Conservation (phyloP, 176 grass and related monocot genomes). For the Carex myosuroides region DNA sequence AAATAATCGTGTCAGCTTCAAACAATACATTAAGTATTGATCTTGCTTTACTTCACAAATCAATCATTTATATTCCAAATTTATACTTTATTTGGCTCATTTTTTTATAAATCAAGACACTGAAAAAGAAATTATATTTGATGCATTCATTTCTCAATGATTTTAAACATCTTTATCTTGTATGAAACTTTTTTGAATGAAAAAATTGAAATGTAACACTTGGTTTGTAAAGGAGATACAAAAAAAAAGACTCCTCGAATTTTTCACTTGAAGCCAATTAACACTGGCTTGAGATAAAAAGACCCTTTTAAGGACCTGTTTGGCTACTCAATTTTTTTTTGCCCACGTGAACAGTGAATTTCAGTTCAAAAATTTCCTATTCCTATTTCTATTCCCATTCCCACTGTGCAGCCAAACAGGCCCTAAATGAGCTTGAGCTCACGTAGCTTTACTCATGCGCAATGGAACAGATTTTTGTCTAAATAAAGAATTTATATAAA, state of each 20-base stretch:
- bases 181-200: neutral
- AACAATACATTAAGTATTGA: neutral
- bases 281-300: neutral
- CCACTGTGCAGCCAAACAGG: too few relatives aligned
- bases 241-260: neutral
- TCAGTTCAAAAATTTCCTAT: too few relatives aligned
- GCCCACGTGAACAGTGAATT: too few relatives aligned
- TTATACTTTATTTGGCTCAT: neutral
- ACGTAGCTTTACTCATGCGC: neutral
- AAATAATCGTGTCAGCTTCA: neutral
- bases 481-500: neutral
- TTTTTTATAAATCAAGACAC: neutral
- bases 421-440: neutral
- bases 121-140: neutral
- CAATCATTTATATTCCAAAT: neutral
- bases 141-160: neutral
- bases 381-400: too few relatives aligned
- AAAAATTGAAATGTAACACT: neutral
- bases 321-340: too few relatives aligned
- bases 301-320: too few relatives aligned
- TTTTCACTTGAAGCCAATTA: neutral
- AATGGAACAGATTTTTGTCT: neutral
- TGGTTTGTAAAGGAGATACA: neutral
- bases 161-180: neutral
- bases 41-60: neutral